These are phyloP conservation scores for Escallonia herrerae DNA, from an alignment of 129 eudicot genomes.

Conservation along the genomic window DNA sequence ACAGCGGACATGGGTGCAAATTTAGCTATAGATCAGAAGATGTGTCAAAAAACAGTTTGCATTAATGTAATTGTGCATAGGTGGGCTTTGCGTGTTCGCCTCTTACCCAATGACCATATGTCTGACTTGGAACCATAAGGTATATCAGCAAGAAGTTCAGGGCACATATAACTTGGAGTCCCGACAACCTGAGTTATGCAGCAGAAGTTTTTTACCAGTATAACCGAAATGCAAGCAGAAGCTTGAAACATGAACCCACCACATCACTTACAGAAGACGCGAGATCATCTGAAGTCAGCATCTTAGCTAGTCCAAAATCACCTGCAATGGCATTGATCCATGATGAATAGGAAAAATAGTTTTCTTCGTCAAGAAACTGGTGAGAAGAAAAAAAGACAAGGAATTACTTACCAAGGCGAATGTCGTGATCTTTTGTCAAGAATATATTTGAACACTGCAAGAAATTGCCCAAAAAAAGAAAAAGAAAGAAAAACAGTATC, in stretches of 20 bases:
- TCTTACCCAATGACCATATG: slow-evolving; percentile 93
- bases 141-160: slow-evolving; percentile 99
- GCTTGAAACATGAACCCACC: background rate
- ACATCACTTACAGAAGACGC: slow-evolving; percentile 82
- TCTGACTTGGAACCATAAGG: slow-evolving; percentile 99
- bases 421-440: slow-evolving; percentile 85
- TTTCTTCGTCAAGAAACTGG: slow-evolving; percentile 5
- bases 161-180: slow-evolving; percentile 99
- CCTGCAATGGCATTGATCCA: slow-evolving; percentile 41
- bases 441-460: slow-evolving; percentile 95
- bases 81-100: background rate
- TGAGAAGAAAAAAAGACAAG: background rate
- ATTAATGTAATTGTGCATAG: background rate
- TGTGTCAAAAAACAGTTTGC: background rate
- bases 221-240: background rate
- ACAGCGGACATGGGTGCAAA: slow-evolving; percentile 11
- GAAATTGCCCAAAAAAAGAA: background rate
- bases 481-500: background rate
- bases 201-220: slow-evolving; percentile 7
- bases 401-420: slow-evolving; percentile 78
- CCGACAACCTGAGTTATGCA: slow-evolving; percentile 69
- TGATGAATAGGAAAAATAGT: slow-evolving; percentile 9
- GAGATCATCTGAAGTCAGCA: slow-evolving; percentile 89
- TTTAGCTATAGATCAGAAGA: slow-evolving; percentile 2
- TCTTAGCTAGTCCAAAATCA: slow-evolving; percentile 98